Conservation (phyloP, 208 protist species). For the Vickermania spadyakhi region DNA sequence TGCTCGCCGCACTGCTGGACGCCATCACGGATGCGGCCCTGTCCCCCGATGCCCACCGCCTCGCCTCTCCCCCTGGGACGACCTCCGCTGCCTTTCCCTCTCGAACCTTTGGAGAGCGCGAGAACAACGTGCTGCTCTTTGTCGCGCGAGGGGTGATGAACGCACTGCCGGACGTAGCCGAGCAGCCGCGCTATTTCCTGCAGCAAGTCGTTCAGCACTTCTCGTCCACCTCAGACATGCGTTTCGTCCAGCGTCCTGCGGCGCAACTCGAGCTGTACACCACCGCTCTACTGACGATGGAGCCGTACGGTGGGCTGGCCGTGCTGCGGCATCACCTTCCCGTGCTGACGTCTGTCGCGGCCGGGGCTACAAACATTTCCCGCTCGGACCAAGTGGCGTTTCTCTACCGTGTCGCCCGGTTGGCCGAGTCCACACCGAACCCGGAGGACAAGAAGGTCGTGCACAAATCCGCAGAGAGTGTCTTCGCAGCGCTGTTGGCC, state of each 20-base stretch:
- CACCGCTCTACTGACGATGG: constrained; percentile 40
- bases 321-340: constrained; percentile 59
- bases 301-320: constrained; percentile 36
- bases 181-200: constrained; percentile 28
- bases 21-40: background rate
- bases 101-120: constrained; percentile 4
- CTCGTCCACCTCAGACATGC: constrained; percentile 34
- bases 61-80: background rate
- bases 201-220: constrained; percentile 31
- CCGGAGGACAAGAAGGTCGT: constrained; percentile 32
- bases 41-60: background rate
- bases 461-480: constrained; percentile 15
- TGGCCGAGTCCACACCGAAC: constrained; percentile 21
- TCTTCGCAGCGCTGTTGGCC: constrained; percentile 39
- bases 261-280: constrained; percentile 27
- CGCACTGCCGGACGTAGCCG: background rate
- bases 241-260: constrained; percentile 22
- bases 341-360: constrained; percentile 19
- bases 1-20: background rate
- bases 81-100: no score
- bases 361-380: constrained; percentile 20
- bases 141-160: background rate
- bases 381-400: constrained; percentile 42
- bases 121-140: background rate
- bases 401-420: constrained; percentile 39